phyloP scores from a whole-genome alignment of 805 yeast genomes.

The Saturnispora quitensis region DNA sequence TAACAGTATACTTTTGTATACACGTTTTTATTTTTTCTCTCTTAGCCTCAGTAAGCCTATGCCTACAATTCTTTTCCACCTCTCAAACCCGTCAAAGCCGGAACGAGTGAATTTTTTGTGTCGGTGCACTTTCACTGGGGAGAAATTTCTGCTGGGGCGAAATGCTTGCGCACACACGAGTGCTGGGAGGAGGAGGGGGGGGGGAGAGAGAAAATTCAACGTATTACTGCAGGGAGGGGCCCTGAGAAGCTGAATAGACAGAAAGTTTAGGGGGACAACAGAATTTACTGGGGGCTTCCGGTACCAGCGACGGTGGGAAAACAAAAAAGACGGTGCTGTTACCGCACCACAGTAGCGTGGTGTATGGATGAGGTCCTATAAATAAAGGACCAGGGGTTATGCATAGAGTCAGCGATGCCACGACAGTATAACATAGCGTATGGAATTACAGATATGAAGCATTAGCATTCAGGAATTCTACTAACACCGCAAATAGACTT shows the following conservation, averaged over 20 bases:
- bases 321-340: too few species aligned
- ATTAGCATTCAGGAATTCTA: not conserved
- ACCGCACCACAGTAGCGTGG: too few species aligned
- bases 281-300: too few species aligned
- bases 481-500: conserved; percentile 31
- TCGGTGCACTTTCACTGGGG: not conserved
- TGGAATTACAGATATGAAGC: not conserved
- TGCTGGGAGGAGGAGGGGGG: too few species aligned
- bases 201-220: too few species aligned
- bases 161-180: too few species aligned
- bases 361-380: too few species aligned
- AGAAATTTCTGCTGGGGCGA: not conserved
- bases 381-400: not conserved
- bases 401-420: not conserved
- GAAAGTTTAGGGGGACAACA: not conserved
- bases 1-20: not conserved
- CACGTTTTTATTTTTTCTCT: not conserved
- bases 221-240: too few species aligned
- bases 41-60: not conserved
- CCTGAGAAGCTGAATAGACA: not conserved
- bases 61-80: not conserved
- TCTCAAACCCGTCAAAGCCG: not conserved
- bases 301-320: too few species aligned
- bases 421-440: conserved; percentile 5
- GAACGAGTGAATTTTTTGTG: not conserved